Evolutionary conservation across 805 yeast genomes (phyloP).

Genomic region (Ogataea haglerorum): DNA sequence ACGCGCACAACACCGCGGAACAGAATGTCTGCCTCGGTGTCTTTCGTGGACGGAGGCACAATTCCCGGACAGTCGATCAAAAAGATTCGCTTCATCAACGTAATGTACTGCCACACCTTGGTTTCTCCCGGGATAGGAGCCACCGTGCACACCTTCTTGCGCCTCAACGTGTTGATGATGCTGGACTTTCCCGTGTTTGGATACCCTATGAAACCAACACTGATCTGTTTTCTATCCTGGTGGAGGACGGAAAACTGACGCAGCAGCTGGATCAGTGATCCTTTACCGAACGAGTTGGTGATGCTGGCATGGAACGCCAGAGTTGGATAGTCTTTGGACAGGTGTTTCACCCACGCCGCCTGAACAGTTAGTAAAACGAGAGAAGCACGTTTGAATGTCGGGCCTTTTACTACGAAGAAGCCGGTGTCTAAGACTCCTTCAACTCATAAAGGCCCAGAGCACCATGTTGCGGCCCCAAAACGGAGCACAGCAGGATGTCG

Average conservation of each 20-base stretch:
- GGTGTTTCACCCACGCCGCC: slow-evolving; percentile 99
- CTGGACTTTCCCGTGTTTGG: slow-evolving; percentile 99
- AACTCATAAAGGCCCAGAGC: slow-evolving; percentile 75
- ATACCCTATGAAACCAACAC: slow-evolving; percentile 96
- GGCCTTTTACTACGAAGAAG: slow-evolving; percentile 86
- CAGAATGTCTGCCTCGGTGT: slow-evolving; percentile 84
- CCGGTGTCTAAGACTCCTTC: slow-evolving; percentile 42
- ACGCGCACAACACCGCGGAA: slow-evolving; percentile 98
- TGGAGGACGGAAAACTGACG: slow-evolving; percentile 92
- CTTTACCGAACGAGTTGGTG: slow-evolving; percentile 96
- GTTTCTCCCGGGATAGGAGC: slow-evolving; percentile 99
- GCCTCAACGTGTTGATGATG: slow-evolving; percentile 87
- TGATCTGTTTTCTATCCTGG: slow-evolving; percentile 89
- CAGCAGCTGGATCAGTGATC: slow-evolving; percentile 86
- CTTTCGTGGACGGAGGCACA: slow-evolving; percentile 91
- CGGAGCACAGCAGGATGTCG: slow-evolving; percentile 30
- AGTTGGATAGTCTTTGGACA: slow-evolving; percentile 89
- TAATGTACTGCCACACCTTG: slow-evolving; percentile 97
- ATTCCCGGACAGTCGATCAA: slow-evolving; percentile 98
- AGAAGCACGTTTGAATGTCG: slow-evolving; percentile 44
- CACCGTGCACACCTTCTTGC: slow-evolving; percentile 93
- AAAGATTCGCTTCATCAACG: slow-evolving; percentile 93
- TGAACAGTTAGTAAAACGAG: slow-evolving; percentile 30
- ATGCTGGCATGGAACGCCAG: slow-evolving; percentile 97
- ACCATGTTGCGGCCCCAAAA: slow-evolving; percentile 42